These are phyloP conservation scores for Pulveroboletus sp. DNA, from an alignment of 768 basidiomycete species.

Conservation along the genomic window DNA sequence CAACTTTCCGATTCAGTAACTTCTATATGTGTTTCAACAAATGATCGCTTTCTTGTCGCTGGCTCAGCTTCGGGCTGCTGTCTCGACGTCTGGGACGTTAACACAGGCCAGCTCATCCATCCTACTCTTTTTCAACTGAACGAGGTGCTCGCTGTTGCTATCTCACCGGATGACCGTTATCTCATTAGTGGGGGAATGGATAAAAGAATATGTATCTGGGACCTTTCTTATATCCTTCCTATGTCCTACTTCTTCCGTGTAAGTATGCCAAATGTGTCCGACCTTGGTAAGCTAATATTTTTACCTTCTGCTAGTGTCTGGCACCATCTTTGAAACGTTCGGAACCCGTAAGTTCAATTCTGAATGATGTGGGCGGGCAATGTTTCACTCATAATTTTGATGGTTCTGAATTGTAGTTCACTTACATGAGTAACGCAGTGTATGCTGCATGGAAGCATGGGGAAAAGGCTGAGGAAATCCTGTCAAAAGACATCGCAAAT, in stretches of 20 bases:
- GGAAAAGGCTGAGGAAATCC: not conserved
- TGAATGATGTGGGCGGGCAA: not conserved
- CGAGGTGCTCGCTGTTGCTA: slow-evolving; percentile 1
- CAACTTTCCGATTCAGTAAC: slow-evolving; percentile 2
- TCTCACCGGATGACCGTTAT: slow-evolving; percentile 4
- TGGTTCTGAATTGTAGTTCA: not conserved
- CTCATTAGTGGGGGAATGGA: not conserved
- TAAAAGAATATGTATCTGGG: not conserved
- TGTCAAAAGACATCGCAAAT: slow-evolving; percentile 4
- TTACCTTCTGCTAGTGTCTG: not conserved
- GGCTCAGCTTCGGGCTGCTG: slow-evolving; percentile 1
- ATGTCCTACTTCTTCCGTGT: slow-evolving; percentile 2
- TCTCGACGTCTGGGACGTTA: slow-evolving; percentile 7
- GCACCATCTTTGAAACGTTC: not conserved
- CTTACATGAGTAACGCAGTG: slow-evolving; percentile 1
- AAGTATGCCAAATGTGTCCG: not conserved
- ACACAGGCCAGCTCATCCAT: not conserved
- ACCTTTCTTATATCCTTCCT: not conserved
- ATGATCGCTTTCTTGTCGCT: slow-evolving; percentile 5
- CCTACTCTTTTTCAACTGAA: not conserved
- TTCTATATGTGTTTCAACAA: slow-evolving; percentile 3
- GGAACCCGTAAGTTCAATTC: not conserved
- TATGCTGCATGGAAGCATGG: slow-evolving; percentile 2
- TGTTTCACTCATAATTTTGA: not conserved
- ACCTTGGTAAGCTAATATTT: not conserved